Evolutionary conservation across 83 land plant genomes (phyloP).

Genomic region (Thuja plicata): DNA sequence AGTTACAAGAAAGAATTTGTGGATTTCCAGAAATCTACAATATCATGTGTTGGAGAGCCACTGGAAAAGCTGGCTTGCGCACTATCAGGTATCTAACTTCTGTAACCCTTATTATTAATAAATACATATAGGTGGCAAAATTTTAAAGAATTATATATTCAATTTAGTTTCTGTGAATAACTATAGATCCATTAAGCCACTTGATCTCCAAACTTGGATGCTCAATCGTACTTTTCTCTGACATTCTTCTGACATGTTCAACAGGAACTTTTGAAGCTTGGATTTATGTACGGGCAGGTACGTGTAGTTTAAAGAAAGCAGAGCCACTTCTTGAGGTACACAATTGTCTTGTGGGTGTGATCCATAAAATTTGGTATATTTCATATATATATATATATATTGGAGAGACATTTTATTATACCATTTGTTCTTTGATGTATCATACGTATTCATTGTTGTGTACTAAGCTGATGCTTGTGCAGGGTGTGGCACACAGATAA

Average conservation of each 20-base stretch:
- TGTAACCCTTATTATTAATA: background rate
- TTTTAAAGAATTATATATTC: background rate
- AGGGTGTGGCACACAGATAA: conserved; percentile 54
- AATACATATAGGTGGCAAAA: too few relatives aligned
- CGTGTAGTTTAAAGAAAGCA: conserved; percentile 66
- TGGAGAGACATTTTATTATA: background rate
- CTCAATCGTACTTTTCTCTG: conserved; percentile 1
- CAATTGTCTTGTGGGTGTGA: background rate
- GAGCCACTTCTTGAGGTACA: conserved; percentile 70
- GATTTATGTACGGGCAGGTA: conserved; percentile 84
- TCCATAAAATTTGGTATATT: background rate
- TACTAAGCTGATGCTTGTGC: conserved; percentile 9
- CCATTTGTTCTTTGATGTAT: background rate
- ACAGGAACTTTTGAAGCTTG: conserved; percentile 91
- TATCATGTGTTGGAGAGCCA: conserved; percentile 38
- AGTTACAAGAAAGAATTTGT: too few relatives aligned
- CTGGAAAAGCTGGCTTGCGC: conserved; percentile 92
- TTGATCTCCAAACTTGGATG: background rate
- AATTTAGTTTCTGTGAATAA: background rate
- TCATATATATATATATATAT: background rate
- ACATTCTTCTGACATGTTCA: background rate
- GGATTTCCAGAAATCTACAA: background rate
- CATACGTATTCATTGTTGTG: background rate
- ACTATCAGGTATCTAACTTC: conserved; percentile 61
- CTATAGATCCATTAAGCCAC: background rate